Conservation (phyloP, 768 basidiomycete genomes). For the Hygrophorus russula region DNA sequence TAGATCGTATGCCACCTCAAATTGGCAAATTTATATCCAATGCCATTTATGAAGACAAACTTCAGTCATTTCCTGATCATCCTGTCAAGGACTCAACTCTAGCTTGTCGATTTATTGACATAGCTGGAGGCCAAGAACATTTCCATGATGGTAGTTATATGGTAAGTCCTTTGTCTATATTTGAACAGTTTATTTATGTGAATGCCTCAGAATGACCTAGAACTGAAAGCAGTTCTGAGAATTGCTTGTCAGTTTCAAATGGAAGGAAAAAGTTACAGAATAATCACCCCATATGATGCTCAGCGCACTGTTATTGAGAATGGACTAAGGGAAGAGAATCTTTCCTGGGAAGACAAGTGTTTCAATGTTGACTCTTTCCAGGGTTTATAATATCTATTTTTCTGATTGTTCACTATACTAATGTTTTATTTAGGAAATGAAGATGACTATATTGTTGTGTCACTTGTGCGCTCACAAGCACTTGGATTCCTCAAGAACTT, state of each 20-base stretch:
- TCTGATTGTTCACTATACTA: conserved; percentile 2
- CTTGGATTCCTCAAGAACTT: conserved; percentile 59
- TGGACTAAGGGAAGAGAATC: conserved; percentile 33
- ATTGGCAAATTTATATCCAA: conserved; percentile 66
- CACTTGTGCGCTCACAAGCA: conserved; percentile 44
- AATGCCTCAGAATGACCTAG: conserved; percentile 42
- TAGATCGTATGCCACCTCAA: conserved; percentile 79
- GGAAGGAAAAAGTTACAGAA: conserved; percentile 36
- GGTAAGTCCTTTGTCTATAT: conserved; percentile 14
- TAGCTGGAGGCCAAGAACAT: conserved; percentile 24
- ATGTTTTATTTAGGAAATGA: conserved; percentile 54
- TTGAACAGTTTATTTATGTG: conserved; percentile 12
- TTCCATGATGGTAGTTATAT: conserved; percentile 8
- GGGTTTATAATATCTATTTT: conserved; percentile 32
- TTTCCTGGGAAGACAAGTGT: conserved; percentile 59
- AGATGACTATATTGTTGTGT: conserved; percentile 67
- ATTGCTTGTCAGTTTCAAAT: conserved; percentile 48
- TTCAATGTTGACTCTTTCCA: conserved; percentile 86
- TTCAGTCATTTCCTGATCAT: conserved; percentile 44
- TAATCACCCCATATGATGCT: conserved; percentile 77
- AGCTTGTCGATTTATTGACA: conserved; percentile 64
- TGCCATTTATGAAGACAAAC: conserved; percentile 49
- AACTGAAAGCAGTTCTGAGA: conserved; percentile 43
- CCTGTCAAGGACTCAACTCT: conserved; percentile 27
- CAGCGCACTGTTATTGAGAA: conserved; percentile 54